Percentiles rank a stretch among this genome's conserved stretches.
Evolutionary conservation across 805 yeast species (phyloP).

Genomic region (Sungouiozyma intestinalis): DNA sequence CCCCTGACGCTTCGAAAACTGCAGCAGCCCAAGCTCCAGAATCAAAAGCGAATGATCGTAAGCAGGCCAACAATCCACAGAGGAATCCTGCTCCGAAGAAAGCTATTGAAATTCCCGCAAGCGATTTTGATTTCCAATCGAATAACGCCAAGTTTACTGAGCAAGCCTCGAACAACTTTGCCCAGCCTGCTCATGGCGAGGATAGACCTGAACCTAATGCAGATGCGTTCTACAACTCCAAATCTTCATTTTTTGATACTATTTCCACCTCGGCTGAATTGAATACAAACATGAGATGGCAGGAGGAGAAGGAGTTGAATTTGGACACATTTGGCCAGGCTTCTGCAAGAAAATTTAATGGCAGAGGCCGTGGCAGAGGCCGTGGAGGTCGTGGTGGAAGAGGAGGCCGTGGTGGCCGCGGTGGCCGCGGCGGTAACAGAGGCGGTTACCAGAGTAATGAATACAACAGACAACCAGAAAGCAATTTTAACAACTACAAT

Average conservation of each 20-base stretch:
- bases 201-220: conserved; percentile 3
- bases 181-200: conserved; percentile 2
- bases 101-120: conserved; percentile 34
- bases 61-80: conserved; percentile 6
- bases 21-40: conserved; percentile 2
- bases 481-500: conserved; percentile 2
- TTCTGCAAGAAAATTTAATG: conserved; percentile 34
- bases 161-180: conserved; percentile 32
- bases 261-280: conserved; percentile 60
- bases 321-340: conserved; percentile 78
- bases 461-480: conserved; percentile 4
- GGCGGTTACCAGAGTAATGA: conserved; percentile 9
- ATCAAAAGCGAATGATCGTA: conserved; percentile 1
- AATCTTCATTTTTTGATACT: conserved; percentile 80
- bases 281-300: conserved; percentile 45
- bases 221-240: conserved; percentile 54
- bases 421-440: conserved; percentile 9
- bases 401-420: conserved; percentile 17
- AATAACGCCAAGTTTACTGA: conserved; percentile 63
- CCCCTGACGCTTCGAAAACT: conserved; percentile 12
- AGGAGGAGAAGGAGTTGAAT: conserved; percentile 62
- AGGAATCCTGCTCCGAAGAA: conserved; percentile 4
- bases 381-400: conserved; percentile 27
- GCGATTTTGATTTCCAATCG: conserved; percentile 66
- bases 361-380: conserved; percentile 30